Evolutionary conservation across 331 rosid genomes (phyloP).

Genomic region (Prunus yedoensis): DNA sequence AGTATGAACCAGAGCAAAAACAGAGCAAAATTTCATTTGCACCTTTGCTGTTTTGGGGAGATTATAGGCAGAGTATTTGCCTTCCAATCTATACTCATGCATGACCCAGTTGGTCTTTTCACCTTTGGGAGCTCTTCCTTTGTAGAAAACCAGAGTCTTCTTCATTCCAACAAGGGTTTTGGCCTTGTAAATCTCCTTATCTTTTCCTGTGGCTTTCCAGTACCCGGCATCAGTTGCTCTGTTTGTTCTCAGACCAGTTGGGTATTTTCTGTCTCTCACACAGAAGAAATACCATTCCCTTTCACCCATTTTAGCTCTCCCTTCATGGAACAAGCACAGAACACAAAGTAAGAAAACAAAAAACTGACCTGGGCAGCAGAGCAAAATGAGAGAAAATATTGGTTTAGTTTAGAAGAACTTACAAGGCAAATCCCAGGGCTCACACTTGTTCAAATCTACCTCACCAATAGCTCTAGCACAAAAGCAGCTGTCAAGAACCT

Average conservation of each 20-base stretch:
- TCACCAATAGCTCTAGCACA: conserved; percentile 58
- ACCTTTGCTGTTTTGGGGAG: conserved; percentile 52
- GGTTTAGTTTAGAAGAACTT: conserved; percentile 12
- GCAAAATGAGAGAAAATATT: conserved; percentile 8
- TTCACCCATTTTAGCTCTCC: conserved; percentile 78
- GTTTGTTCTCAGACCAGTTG: conserved; percentile 81
- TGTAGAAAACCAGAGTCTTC: conserved; percentile 91
- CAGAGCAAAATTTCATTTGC: background rate
- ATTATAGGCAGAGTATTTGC: conserved; percentile 30
- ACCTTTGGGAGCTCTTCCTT: conserved; percentile 90
- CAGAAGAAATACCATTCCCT: conserved; percentile 86
- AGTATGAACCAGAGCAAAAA: background rate
- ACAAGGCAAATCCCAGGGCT: conserved; percentile 98
- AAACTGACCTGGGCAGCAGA: background rate
- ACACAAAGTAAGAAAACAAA: background rate
- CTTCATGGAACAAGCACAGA: conserved; percentile 33
- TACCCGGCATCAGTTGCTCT: conserved; percentile 82
- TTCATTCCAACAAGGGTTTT: conserved; percentile 69
- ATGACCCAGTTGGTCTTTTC: conserved; percentile 87
- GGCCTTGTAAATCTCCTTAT: conserved; percentile 55
- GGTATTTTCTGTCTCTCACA: conserved; percentile 75
- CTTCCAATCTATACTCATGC: conserved; percentile 82
- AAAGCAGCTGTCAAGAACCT: conserved; percentile 54
- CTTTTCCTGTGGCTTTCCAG: conserved; percentile 98
- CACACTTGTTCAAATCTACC: conserved; percentile 76